phyloP scores from a whole-genome alignment of 2,329 filamentous ascomycete genomes.

The Diaporthe humulicola region DNA sequence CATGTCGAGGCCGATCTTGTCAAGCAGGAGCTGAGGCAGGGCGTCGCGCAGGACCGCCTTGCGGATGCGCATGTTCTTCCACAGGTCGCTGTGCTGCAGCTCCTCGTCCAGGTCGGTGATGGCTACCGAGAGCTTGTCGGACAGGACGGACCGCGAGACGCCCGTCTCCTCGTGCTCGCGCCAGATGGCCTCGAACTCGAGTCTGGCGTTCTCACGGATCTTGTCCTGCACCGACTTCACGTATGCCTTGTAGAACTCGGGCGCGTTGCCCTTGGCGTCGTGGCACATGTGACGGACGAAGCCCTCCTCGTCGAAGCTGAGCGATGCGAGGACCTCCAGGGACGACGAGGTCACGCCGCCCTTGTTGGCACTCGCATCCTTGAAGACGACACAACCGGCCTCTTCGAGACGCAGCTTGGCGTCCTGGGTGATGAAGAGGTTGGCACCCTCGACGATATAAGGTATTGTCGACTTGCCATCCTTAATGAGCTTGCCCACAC shows the following conservation, averaged over 20 bases:
- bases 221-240: constrained; percentile 91
- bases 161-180: constrained; percentile 89
- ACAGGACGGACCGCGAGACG: constrained; percentile 84
- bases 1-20: constrained; percentile 91
- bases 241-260: constrained; percentile 93
- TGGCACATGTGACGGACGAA: constrained; percentile 97
- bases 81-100: constrained; percentile 91
- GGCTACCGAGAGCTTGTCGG: constrained; percentile 89
- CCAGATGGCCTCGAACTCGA: constrained; percentile 99
- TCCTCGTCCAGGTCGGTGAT: constrained; percentile 99
- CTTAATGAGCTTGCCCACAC: constrained; percentile 88
- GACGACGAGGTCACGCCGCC: constrained; percentile 98
- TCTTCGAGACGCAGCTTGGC: constrained; percentile 95
- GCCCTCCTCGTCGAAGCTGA: constrained; percentile 91
- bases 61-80: constrained; percentile 85
- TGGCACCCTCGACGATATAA: constrained; percentile 98
- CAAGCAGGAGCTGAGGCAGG: constrained; percentile 83
- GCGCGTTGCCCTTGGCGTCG: constrained; percentile 76
- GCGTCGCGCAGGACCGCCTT: constrained; percentile 86
- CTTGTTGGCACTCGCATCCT: constrained; percentile 98
- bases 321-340: constrained; percentile 91
- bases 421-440: constrained; percentile 98
- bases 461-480: constrained; percentile 90
- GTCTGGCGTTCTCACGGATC: constrained; percentile 89
- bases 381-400: constrained; percentile 95